phyloP scores from a whole-genome alignment of 169 alveolate species.

The Cryptosporidium meleagridis region DNA sequence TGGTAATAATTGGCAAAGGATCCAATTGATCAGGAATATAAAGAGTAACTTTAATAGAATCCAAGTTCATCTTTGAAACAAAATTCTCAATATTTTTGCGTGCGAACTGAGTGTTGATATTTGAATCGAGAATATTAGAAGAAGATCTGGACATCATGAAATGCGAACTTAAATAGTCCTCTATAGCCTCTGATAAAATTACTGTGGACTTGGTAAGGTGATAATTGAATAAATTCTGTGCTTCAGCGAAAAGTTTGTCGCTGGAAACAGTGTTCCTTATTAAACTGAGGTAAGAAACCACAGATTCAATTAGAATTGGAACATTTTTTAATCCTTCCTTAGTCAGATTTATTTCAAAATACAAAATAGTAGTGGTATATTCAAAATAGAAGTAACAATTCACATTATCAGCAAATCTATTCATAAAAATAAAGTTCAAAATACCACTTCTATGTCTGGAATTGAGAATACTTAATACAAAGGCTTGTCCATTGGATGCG shows the following conservation, averaged over 20 bases:
- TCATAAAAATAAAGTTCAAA: slow-evolving; percentile 13
- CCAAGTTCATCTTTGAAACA: background rate
- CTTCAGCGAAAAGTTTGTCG: background rate
- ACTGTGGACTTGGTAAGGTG: background rate
- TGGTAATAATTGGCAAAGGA: background rate
- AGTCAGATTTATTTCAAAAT: background rate
- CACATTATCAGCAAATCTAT: background rate
- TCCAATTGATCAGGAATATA: background rate
- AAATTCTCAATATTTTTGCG: background rate
- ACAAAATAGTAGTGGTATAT: background rate
- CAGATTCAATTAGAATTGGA: background rate
- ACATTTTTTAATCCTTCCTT: background rate
- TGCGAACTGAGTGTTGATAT: background rate
- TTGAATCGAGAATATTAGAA: background rate
- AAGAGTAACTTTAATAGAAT: background rate
- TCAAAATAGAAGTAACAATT: background rate
- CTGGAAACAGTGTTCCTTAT: background rate
- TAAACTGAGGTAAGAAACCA: background rate
- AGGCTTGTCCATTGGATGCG: background rate
- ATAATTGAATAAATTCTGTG: background rate
- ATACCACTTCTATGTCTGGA: slow-evolving; percentile 41
- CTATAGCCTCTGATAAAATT: background rate
- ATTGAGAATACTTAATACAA: background rate
- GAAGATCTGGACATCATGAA: background rate
- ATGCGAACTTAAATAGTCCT: background rate